Evolutionary conservation across 2,329 filamentous ascomycete genomes (phyloP), one percentile per base, ranked within the genome.

Genomic region (Venturia oleaginea): DNA sequence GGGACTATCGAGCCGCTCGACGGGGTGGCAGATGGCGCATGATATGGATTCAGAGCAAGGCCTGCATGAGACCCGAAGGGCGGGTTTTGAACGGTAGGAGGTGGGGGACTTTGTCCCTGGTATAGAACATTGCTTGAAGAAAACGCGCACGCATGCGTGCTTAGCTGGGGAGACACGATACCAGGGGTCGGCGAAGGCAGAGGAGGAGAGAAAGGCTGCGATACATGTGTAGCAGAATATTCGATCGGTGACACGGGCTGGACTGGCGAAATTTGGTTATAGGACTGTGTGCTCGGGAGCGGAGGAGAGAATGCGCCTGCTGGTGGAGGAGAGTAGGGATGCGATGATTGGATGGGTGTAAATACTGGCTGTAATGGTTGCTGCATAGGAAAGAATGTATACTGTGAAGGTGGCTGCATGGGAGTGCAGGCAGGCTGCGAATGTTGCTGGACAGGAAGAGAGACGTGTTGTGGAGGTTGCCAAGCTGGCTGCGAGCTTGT

Each of bases 171-270:
- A 15, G 51, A 34, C 19, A 22, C 24, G 4, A 34, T 55, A 4
- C 27, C 27, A n/a, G 34, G 13, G 19, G 34, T 61, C 19, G 59
- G 27, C 2, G 59, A n/a, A 61, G 59, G 59, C 24, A 24, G 59
- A 27, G 59, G 34, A 37, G 59, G 34, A 7, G 59, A 61, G 27
- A 61, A 61, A 8, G 59, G 19, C 59, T 55, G 51, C 17, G 51
- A 55, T 55, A 27, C 51, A n/a, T 34, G 59, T 19, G 19, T 42
- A 3, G 59, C 22, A 42, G 34, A 32, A 34, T 5, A 30, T 19
- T n/a, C 30, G 10, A 42, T 7, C n/a, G 59, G 37, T 4, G 59
- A 61, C 24, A 61, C 37, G 6, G 59, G 42, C 15, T 37, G 59
- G 5, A 40, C 34, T 27, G 59, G 37, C 17, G 34, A 34, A 2